Evolutionary conservation across 202 grass and related monocot species (phyloP).

Genomic region (Elaeis oleifera): DNA sequence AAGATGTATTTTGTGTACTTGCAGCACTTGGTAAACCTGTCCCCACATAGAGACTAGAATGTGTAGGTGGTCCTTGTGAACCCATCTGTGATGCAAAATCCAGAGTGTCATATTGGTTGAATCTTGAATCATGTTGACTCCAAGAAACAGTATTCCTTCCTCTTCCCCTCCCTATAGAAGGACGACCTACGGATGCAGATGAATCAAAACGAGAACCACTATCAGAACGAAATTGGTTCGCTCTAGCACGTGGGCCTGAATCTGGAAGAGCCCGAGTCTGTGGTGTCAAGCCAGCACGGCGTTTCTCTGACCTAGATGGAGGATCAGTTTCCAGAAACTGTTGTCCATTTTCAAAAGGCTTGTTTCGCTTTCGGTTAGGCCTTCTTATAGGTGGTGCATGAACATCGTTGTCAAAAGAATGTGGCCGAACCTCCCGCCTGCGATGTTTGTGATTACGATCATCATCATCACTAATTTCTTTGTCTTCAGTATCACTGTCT

Average conservation of each 20-base stretch:
- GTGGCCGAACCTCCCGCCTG: constrained; percentile 49
- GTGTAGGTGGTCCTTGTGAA: constrained; percentile 56
- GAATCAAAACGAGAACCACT: constrained; percentile 11
- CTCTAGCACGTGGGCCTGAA: constrained; percentile 20
- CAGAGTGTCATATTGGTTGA: constrained; percentile 56
- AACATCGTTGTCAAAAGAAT: constrained; percentile 32
- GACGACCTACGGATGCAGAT: constrained; percentile 29
- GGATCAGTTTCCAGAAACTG: constrained; percentile 31
- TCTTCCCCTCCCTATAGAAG: constrained; percentile 51
- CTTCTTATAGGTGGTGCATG: constrained; percentile 34
- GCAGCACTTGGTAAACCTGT: constrained; percentile 36
- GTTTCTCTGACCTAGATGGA: constrained; percentile 40
- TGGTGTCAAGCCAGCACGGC: constrained; percentile 20
- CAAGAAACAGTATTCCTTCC: constrained; percentile 49
- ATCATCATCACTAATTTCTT: constrained; percentile 64
- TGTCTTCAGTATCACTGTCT: constrained; percentile 51
- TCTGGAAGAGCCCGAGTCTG: constrained; percentile 22
- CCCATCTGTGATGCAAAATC: constrained; percentile 75
- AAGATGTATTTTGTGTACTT: constrained; percentile 49
- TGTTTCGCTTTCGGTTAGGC: constrained; percentile 36
- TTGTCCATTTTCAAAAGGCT: constrained; percentile 30
- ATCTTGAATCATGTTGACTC: constrained; percentile 62
- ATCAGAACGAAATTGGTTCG: constrained; percentile 23
- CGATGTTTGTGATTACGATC: constrained; percentile 97
- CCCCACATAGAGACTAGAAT: constrained; percentile 49